Evolutionary conservation across 495 filamentous ascomycete genomes (phyloP).

Genomic region (Penicillium paradoxum): DNA sequence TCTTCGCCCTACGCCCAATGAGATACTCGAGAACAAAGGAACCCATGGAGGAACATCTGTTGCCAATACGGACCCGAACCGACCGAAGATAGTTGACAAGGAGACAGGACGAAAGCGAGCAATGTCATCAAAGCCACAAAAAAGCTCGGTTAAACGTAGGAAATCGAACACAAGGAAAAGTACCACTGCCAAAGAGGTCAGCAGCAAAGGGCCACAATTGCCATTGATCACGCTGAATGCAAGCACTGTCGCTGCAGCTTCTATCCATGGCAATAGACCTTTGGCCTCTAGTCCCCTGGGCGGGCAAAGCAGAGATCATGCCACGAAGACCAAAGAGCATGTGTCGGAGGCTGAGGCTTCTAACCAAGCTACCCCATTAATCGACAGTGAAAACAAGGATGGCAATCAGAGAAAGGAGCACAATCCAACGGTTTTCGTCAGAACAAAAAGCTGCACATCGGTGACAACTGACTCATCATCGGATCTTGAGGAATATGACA

Average conservation of each 20-base stretch:
- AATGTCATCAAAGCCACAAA: constrained; percentile 1
- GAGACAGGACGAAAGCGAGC: constrained; percentile 4
- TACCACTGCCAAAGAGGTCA: not conserved
- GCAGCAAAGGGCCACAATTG: not conserved
- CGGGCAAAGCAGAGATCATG: not conserved
- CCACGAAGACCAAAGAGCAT: not conserved
- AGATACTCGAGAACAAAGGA: not conserved
- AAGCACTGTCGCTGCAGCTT: not conserved
- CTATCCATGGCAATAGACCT: not conserved
- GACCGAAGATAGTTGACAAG: not conserved
- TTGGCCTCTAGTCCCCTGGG: not conserved
- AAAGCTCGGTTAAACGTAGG: constrained; percentile 11
- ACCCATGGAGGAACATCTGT: constrained; percentile 8
- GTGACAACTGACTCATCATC: not conserved
- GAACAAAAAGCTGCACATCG: constrained; percentile 11
- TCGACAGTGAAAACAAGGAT: not conserved
- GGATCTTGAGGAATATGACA: not conserved
- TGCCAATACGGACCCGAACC: constrained; percentile 15
- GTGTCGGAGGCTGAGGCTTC: not conserved
- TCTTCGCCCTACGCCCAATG: constrained; percentile 26
- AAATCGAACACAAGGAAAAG: constrained; percentile 1
- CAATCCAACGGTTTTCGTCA: not conserved
- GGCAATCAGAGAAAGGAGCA: not conserved
- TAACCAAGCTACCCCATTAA: not conserved
- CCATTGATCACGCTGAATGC: constrained; percentile 5